Evolutionary conservation across 2,329 filamentous ascomycete species (phyloP).

Genomic region (Zasmidium angulare): DNA sequence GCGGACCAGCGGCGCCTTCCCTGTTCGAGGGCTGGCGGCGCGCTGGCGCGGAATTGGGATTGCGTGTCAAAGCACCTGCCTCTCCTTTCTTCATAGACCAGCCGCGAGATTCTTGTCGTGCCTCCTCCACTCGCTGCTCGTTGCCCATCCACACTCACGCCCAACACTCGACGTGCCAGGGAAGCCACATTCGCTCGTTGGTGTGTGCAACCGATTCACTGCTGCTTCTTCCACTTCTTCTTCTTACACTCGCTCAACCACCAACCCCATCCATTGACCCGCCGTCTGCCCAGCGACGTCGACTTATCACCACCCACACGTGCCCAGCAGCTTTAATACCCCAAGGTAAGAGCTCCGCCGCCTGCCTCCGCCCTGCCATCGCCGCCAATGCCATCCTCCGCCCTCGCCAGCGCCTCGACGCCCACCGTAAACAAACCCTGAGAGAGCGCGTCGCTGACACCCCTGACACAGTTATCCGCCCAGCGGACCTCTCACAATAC

Average conservation of each 20-base stretch:
- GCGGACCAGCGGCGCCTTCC: conserved; percentile 4
- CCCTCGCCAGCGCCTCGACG: conserved; percentile 7
- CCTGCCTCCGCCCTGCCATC: background rate
- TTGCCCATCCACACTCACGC: background rate
- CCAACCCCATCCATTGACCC: conserved; percentile 1
- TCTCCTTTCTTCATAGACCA: conserved; percentile 9
- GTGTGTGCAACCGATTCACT: conserved; percentile 2
- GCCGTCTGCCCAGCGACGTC: background rate
- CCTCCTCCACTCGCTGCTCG: conserved; percentile 6
- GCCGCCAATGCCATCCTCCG: background rate
- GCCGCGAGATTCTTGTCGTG: conserved; percentile 8
- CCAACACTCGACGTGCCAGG: background rate
- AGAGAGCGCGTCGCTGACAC: conserved; percentile 17
- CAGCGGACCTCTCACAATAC: conserved; percentile 16
- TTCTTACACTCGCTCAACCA: conserved; percentile 14
- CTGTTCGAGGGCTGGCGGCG: conserved; percentile 2
- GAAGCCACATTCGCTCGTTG: conserved; percentile 13
- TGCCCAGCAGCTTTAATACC: conserved; percentile 13
- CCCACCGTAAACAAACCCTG: background rate
- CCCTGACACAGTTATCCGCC: conserved; percentile 18
- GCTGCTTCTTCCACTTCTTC: conserved; percentile 7
- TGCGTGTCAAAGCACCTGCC: conserved; percentile 11
- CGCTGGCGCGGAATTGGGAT: conserved; percentile 3
- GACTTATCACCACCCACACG: conserved; percentile 7
- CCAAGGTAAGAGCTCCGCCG: conserved; percentile 8